Conservation (phyloP, 225 moss, liverwort and hornwort species). For the Pleurozium schreberi region DNA sequence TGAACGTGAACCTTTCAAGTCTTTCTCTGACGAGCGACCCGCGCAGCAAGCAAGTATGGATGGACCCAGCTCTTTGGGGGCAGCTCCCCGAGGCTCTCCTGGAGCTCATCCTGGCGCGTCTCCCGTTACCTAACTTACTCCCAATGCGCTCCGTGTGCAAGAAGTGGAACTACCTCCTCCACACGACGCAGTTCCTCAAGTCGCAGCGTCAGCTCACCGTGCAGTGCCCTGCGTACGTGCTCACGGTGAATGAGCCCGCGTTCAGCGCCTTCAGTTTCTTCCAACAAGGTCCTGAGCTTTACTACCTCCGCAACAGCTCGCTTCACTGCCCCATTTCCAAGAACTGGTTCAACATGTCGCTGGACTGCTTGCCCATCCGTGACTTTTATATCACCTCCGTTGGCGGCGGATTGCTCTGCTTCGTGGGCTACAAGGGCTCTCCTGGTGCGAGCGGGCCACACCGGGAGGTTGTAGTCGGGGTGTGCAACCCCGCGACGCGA, state of each 20-base stretch:
- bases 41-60: constrained; percentile 32
- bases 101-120: constrained; percentile 20
- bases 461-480: constrained; percentile 36
- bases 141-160: constrained; percentile 42
- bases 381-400: constrained; percentile 45
- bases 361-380: constrained; percentile 24
- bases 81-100: constrained; percentile 20
- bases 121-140: constrained; percentile 25
- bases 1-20: constrained; percentile 36
- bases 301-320: constrained; percentile 35
- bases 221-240: constrained; percentile 46
- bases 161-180: constrained; percentile 26
- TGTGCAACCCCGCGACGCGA: constrained; percentile 48
- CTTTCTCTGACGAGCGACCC: constrained; percentile 37
- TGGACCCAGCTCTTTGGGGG: constrained; percentile 42
- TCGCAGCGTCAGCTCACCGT: constrained; percentile 17
- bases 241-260: constrained; percentile 45
- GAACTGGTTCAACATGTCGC: constrained; percentile 53
- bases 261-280: constrained; percentile 24
- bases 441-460: neutral
- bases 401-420: constrained; percentile 37
- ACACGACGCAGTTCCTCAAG: constrained; percentile 5
- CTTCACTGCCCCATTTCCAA: constrained; percentile 40
- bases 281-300: constrained; percentile 37
- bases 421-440: constrained; percentile 21